These are phyloP conservation scores for Lactarius evosmus DNA, from an alignment of 768 basidiomycete genomes.

Conservation along the genomic window DNA sequence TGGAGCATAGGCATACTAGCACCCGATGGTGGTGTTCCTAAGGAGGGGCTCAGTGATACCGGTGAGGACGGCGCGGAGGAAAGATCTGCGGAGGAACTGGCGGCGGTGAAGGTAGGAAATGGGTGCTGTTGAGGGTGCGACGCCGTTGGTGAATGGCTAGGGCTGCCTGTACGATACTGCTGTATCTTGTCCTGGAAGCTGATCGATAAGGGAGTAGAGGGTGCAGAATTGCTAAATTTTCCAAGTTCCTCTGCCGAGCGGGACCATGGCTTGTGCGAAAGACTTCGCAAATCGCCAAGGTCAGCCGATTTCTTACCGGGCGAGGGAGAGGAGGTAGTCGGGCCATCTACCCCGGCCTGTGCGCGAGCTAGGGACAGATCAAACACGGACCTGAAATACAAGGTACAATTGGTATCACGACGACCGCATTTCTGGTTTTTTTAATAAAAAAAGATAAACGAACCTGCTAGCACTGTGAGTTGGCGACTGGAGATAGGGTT, in stretches of 20 bases:
- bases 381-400: slow-evolving; percentile 53
- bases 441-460: no score
- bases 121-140: slow-evolving; percentile 33
- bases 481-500: slow-evolving; percentile 42
- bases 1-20: slow-evolving; percentile 38
- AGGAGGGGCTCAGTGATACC: slow-evolving; percentile 36
- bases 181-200: slow-evolving; percentile 60
- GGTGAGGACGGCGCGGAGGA: slow-evolving; percentile 27
- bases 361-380: slow-evolving; percentile 52
- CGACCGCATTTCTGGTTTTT: neutral
- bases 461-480: slow-evolving; percentile 50
- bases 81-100: slow-evolving; percentile 17
- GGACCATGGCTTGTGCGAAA: slow-evolving; percentile 75
- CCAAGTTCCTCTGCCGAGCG: slow-evolving; percentile 76
- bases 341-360: slow-evolving; percentile 43
- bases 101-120: slow-evolving; percentile 33
- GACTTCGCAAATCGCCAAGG: slow-evolving; percentile 63
- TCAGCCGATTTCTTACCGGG: slow-evolving; percentile 37
- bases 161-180: slow-evolving; percentile 56
- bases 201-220: slow-evolving; percentile 41
- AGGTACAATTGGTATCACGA: slow-evolving; percentile 13
- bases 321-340: slow-evolving; percentile 34
- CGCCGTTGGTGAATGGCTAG: slow-evolving; percentile 31
- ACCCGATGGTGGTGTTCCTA: slow-evolving; percentile 25
- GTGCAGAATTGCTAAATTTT: slow-evolving; percentile 43